Conservation (phyloP, 2,329 filamentous ascomycete species). For the Arthrobotrys pseudoclavata region DNA sequence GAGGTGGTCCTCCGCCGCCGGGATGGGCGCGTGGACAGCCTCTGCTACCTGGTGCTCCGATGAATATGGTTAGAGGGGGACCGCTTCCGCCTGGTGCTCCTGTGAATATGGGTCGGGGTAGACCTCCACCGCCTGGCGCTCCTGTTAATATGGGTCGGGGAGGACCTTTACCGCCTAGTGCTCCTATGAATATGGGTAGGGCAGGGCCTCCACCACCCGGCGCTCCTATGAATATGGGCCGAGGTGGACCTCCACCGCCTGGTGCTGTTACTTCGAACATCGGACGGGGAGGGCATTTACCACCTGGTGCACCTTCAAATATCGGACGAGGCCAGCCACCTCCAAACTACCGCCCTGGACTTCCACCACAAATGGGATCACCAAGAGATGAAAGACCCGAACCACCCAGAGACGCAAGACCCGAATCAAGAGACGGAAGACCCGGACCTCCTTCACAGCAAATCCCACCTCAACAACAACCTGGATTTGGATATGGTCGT, state of each 20-base stretch:
- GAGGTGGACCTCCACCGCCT: slow-evolving; percentile 41
- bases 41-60: slow-evolving; percentile 8
- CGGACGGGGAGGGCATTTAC: slow-evolving; percentile 33
- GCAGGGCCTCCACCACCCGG: slow-evolving; percentile 31
- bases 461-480: slow-evolving; percentile 11
- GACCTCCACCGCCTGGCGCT: slow-evolving; percentile 4
- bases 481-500: slow-evolving; percentile 23
- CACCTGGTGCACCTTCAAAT: neutral
- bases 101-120: slow-evolving; percentile 16
- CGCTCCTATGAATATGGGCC: neutral
- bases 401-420: slow-evolving; percentile 12
- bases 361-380: slow-evolving; percentile 9
- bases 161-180: slow-evolving; percentile 33
- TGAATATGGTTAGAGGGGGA: slow-evolving; percentile 12
- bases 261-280: neutral
- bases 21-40: slow-evolving; percentile 29
- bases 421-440: slow-evolving; percentile 20
- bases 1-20: slow-evolving; percentile 29
- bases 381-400: slow-evolving; percentile 13
- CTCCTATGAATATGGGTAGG: slow-evolving; percentile 19
- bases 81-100: slow-evolving; percentile 21
- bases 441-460: neutral
- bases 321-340: slow-evolving; percentile 28
- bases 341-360: slow-evolving; percentile 13
- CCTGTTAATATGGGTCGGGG: slow-evolving; percentile 4